Evolutionary conservation across 148 eudicot species (phyloP).

Genomic region (Cornus suecica): DNA sequence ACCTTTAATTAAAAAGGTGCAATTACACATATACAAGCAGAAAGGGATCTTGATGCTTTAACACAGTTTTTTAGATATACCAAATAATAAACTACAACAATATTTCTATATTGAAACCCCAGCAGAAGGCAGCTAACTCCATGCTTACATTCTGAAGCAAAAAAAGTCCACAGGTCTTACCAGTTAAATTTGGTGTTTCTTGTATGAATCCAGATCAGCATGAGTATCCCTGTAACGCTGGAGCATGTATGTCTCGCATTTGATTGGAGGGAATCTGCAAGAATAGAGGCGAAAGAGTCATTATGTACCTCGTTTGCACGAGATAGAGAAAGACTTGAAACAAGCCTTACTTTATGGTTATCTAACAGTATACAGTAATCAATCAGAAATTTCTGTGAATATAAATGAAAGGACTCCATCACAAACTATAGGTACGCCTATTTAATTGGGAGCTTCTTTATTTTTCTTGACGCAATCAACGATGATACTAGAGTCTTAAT

Average conservation of each 20-base stretch:
- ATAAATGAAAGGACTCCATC: too few species aligned
- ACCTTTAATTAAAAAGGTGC: neutral
- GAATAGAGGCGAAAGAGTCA: neutral
- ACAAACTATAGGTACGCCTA: too few species aligned
- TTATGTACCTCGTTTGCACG: too few species aligned
- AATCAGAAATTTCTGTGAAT: neutral
- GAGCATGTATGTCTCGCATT: conserved; percentile 57
- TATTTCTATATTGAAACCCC: neutral
- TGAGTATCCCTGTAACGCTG: conserved; percentile 84
- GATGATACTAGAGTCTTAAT: too few species aligned
- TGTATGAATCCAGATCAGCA: conserved; percentile 46
- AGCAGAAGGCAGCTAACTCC: neutral
- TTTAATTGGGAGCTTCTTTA: too few species aligned
- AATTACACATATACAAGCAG: neutral
- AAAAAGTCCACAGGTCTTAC: neutral
- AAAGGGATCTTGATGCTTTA: too few species aligned
- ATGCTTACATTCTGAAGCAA: neutral
- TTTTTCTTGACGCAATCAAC: too few species aligned
- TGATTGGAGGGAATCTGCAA: conserved; percentile 70
- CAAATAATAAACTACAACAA: neutral
- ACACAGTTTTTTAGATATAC: neutral
- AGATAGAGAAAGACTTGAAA: too few species aligned
- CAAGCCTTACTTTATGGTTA: too few species aligned
- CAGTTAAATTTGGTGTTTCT: conserved; percentile 5
- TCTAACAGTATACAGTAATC: neutral